A percentile compares a stretch with the other conserved stretches of the same genome.
These are phyloP conservation scores for Corinectria fuckeliana DNA, from an alignment of 2,329 filamentous ascomycete genomes.

Conservation along the genomic window DNA sequence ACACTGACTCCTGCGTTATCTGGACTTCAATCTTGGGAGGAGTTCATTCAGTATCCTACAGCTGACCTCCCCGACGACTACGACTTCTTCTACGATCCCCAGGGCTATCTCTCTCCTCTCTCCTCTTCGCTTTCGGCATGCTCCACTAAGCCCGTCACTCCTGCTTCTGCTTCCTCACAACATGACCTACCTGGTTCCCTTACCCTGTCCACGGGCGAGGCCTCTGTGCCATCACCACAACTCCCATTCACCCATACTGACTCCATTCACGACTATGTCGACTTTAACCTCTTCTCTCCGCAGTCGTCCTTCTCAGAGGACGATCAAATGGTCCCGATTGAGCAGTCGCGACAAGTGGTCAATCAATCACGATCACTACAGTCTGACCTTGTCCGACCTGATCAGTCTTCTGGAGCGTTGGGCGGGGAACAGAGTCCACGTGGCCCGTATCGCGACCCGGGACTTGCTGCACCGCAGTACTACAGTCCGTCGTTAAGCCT, in stretches of 20 bases:
- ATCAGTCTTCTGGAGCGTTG: constrained; percentile 14
- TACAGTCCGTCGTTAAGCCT: constrained; percentile 9
- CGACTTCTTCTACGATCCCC: constrained; percentile 54
- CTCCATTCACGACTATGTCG: constrained; percentile 51
- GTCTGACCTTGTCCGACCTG: constrained; percentile 18
- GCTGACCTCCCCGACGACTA: constrained; percentile 46
- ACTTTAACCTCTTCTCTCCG: constrained; percentile 64
- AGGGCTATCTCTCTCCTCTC: constrained; percentile 50
- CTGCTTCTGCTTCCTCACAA: constrained; percentile 35
- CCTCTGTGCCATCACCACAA: constrained; percentile 15
- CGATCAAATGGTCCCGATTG: constrained; percentile 48
- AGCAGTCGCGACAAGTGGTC: constrained; percentile 28
- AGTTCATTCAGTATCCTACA: constrained; percentile 54
- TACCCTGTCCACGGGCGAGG: constrained; percentile 13
- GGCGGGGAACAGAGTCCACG: constrained; percentile 9
- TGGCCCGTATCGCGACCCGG: constrained; percentile 27
- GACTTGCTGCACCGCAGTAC: constrained; percentile 19
- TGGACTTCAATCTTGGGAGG: constrained; percentile 48
- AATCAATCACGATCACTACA: constrained; percentile 27
- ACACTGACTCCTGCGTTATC: constrained; percentile 21
- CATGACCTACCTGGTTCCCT: constrained; percentile 25
- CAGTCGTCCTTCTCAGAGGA: constrained; percentile 56
- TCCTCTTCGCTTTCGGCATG: constrained; percentile 37
- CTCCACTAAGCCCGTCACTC: constrained; percentile 38
- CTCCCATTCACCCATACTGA: constrained; percentile 35